These are phyloP conservation scores for Chlamydomonas applanata DNA, from an alignment of 139 green algal genomes.

Conservation along the genomic window DNA sequence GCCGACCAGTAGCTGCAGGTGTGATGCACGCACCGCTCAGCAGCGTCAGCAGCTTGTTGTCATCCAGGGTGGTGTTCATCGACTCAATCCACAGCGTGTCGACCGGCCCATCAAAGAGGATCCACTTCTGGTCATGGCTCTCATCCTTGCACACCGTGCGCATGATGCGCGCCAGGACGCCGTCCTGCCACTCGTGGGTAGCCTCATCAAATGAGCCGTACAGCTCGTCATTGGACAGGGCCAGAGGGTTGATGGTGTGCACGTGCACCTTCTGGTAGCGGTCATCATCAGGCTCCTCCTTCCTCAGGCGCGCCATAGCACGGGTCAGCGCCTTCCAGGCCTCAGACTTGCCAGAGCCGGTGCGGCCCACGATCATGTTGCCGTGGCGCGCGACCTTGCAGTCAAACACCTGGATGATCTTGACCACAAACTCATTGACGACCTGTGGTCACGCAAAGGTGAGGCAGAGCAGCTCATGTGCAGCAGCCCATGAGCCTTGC, in stretches of 20 bases:
- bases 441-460: conserved; percentile 49
- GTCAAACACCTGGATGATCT: conserved; percentile 91
- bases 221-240: conserved; percentile 81
- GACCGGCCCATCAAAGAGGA: conserved; percentile 81
- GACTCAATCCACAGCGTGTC: conserved; percentile 85
- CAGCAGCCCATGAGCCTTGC: no score
- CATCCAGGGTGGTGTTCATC: conserved; percentile 84
- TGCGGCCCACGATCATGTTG: conserved; percentile 91
- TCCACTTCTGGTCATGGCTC: conserved; percentile 54
- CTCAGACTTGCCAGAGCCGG: conserved; percentile 76
- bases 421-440: conserved; percentile 75
- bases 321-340: conserved; percentile 77
- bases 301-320: conserved; percentile 62
- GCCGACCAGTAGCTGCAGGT: no score
- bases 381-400: conserved; percentile 88
- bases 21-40: conserved; percentile 49
- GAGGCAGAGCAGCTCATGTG: not conserved
- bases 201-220: conserved; percentile 76
- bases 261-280: conserved; percentile 73
- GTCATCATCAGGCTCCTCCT: conserved; percentile 62
- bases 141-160: conserved; percentile 69
- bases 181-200: conserved; percentile 77
- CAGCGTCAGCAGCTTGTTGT: conserved; percentile 84
- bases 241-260: conserved; percentile 82
- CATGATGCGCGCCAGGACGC: conserved; percentile 74